Evolutionary conservation across 495 filamentous ascomycete species (phyloP).

Genomic region (Tirmania nivea): DNA sequence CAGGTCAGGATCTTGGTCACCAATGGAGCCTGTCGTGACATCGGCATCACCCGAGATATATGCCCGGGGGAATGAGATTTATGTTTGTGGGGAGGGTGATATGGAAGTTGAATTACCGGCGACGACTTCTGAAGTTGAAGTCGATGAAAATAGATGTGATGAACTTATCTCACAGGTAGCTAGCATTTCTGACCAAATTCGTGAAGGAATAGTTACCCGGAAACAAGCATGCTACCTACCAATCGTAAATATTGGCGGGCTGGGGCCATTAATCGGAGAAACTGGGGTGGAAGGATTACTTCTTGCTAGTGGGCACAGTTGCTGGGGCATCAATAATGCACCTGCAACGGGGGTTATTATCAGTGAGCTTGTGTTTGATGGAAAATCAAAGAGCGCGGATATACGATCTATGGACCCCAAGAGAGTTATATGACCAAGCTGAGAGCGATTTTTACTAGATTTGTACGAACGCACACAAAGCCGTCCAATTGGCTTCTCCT

Average conservation of each 20-base stretch:
- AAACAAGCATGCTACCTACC: slow-evolving; percentile 91
- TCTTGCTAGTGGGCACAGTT: slow-evolving; percentile 79
- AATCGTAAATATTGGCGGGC: slow-evolving; percentile 37
- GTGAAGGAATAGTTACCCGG: slow-evolving; percentile 52
- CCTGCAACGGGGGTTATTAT: slow-evolving; percentile 79
- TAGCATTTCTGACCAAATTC: slow-evolving; percentile 53
- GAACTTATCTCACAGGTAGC: slow-evolving; percentile 69
- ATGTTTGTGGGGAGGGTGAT: slow-evolving; percentile 84
- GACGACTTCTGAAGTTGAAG: slow-evolving; percentile 53
- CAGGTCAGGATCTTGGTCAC: slow-evolving; percentile 8
- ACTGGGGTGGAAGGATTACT: slow-evolving; percentile 56
- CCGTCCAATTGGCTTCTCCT: no score
- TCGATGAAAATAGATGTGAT: slow-evolving; percentile 57
- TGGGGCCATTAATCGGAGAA: slow-evolving; percentile 56
- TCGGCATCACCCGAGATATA: slow-evolving; percentile 65
- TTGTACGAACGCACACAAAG: no score
- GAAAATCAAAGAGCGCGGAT: slow-evolving; percentile 51
- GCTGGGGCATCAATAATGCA: slow-evolving; percentile 96
- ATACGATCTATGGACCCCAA: slow-evolving; percentile 49
- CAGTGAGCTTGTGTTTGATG: slow-evolving; percentile 68
- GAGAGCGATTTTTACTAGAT: no score
- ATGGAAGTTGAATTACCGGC: slow-evolving; percentile 48
- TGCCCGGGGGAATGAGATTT: slow-evolving; percentile 73
- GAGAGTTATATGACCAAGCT: slow-evolving; percentile 22
- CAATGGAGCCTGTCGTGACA: slow-evolving; percentile 22